Conservation (phyloP, 352 stramenopile species). For the Plasmopara halstedii region DNA sequence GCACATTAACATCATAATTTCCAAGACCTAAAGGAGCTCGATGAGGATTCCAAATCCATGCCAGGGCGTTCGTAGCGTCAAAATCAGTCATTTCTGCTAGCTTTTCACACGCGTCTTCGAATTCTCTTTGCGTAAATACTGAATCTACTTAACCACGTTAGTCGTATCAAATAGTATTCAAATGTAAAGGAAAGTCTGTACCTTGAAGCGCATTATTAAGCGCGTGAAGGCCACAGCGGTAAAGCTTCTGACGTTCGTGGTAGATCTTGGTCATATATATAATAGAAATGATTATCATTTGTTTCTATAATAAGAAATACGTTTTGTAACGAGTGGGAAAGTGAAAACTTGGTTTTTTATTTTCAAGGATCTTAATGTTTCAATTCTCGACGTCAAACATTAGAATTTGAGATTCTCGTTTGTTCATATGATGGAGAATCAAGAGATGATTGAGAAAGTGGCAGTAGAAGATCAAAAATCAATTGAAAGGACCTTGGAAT, state of each 20-base stretch:
- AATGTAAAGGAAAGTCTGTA: constrained; percentile 4
- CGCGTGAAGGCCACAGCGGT: constrained; percentile 72
- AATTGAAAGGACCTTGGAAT: not conserved
- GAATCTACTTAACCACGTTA: constrained; percentile 17
- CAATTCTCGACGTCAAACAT: too few species aligned
- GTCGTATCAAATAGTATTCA: not conserved
- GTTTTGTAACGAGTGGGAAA: constrained; percentile 20
- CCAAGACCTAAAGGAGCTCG: constrained; percentile 52
- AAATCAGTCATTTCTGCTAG: constrained; percentile 18
- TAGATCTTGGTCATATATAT: too few species aligned
- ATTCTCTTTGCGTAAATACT: constrained; percentile 36
- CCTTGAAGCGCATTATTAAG: constrained; percentile 78
- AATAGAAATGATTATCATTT: too few species aligned
- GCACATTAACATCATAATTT: constrained; percentile 78
- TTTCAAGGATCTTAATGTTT: not conserved
- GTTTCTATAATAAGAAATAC: too few species aligned
- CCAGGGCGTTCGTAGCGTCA: constrained; percentile 5
- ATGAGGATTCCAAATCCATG: constrained; percentile 57
- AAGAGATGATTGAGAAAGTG: not conserved
- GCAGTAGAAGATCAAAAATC: not conserved
- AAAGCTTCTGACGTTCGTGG: constrained; percentile 66
- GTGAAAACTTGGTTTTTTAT: not conserved
- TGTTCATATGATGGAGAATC: not conserved
- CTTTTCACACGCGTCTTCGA: constrained; percentile 42
- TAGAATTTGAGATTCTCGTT: not conserved